Evolutionary conservation across 805 yeast species (phyloP), one percentile per base, ranked within the genome.

Genomic region (Lipomyces mesembrius): DNA sequence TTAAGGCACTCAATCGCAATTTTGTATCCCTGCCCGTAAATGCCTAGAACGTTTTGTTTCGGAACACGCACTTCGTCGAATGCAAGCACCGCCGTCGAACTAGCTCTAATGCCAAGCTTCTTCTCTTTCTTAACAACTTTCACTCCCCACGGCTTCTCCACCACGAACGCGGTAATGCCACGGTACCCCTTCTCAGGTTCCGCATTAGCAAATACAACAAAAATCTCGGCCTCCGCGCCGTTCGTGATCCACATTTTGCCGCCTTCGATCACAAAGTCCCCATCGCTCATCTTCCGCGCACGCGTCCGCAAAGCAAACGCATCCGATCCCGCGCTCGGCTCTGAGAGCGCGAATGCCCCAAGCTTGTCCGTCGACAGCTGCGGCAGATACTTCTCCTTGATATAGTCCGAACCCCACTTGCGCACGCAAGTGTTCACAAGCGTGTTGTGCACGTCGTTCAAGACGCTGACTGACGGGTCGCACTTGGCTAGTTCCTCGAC

Each of bases 161-260:
- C 81, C 6, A 81, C 78, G 62, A 80, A 80, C 14, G 81, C 80
- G 11, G 83, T 80, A 74, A 80, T 80, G 25, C 83, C 83, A 71
- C 78, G 78, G 76, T 80, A 80, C 52, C 83, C 83, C 73, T 75
- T 72, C 60, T 75, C 71, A 22, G 82, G 82, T 58, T 78, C 83
- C 35, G 78, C 71, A 71, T 78, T 80, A 56, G 83, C 83, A 65
- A 80, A 75, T 32, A 80, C 76, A 17, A 81, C 70, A 67, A 80
- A 80, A 14, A 79, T 62, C 39, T 77, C 83, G 27, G 83, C 83
- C 72, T 80, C 83, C 25, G 71, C 74, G 17, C 83, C 79, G 74
- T 80, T 80, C 51, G 83, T 79, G 74, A 80, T 80, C 83, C 83
- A 80, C 83, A 80, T 80, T 69, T 80, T 80, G 60, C 81, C 76